Conservation (phyloP, 768 basidiomycete genomes). For the Hydnum rufescens region DNA sequence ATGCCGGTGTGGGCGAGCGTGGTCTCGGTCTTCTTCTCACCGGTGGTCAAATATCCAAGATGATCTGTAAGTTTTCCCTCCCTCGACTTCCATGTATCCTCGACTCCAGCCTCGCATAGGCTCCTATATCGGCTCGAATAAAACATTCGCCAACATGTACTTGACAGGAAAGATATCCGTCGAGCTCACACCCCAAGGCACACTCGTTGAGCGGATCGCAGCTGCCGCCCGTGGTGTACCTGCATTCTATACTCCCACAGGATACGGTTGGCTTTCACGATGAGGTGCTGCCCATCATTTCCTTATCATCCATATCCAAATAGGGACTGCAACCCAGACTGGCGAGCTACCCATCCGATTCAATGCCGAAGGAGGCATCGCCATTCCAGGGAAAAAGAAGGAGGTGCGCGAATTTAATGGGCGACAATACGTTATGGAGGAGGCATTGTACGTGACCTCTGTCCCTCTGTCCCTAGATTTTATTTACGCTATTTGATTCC, state of each 20-base stretch:
- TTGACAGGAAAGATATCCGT: conserved; percentile 62
- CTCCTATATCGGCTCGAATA: conserved; percentile 26
- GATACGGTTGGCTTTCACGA: conserved; percentile 19
- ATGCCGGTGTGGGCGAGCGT: conserved; percentile 50
- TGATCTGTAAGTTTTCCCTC: conserved; percentile 35
- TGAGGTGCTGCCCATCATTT: background rate
- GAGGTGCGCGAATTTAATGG: conserved; percentile 62
- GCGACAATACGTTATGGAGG: conserved; percentile 64
- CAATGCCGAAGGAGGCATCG: conserved; percentile 46
- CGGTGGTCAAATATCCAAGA: conserved; percentile 54
- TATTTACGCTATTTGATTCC: background rate
- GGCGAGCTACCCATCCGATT: conserved; percentile 65
- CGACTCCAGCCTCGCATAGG: conserved; percentile 4
- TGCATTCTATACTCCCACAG: conserved; percentile 86
- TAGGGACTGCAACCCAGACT: conserved; percentile 49
- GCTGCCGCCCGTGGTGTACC: conserved; percentile 84
- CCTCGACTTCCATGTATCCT: background rate
- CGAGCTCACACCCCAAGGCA: conserved; percentile 84
- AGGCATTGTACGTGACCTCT: conserved; percentile 54
- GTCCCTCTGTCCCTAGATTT: conserved; percentile 1
- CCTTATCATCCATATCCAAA: background rate
- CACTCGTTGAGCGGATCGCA: conserved; percentile 70
- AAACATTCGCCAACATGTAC: conserved; percentile 66
- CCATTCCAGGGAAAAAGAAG: conserved; percentile 52
- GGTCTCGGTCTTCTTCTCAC: conserved; percentile 62